Evolutionary conservation across 2,329 filamentous ascomycete genomes (phyloP).

Genomic region (Penicillium sp.): DNA sequence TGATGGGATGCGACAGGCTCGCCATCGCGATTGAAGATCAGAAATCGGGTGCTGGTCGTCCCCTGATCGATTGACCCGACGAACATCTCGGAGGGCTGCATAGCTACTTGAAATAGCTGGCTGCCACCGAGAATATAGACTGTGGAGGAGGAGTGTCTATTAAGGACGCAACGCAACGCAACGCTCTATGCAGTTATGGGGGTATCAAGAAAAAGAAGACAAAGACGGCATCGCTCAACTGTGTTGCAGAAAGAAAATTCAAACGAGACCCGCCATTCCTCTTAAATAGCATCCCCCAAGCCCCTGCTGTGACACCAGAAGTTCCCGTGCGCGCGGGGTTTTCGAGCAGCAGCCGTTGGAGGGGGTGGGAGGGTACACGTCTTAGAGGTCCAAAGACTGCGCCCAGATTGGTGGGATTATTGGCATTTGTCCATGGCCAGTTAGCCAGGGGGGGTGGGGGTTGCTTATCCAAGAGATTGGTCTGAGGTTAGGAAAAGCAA

Average conservation of each 20-base stretch:
- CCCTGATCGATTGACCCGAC: slow-evolving; percentile 89
- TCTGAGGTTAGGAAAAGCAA: not conserved
- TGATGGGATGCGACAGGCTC: slow-evolving; percentile 80
- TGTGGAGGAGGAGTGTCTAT: not conserved
- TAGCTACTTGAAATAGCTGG: slow-evolving; percentile 3
- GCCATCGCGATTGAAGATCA: slow-evolving; percentile 81
- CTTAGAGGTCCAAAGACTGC: not conserved
- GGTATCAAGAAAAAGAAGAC: not conserved
- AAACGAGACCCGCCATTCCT: not conserved
- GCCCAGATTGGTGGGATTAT: slow-evolving; percentile 4
- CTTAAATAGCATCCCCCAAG: not conserved
- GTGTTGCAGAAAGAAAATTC: not conserved
- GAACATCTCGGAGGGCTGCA: slow-evolving; percentile 50
- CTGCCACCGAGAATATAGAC: not conserved
- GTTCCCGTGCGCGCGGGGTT: slow-evolving; percentile 1
- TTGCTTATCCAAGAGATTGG: not conserved
- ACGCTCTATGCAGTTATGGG: not conserved
- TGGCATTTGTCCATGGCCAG: not conserved
- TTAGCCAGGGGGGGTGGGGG: slow-evolving; percentile 1
- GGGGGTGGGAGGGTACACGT: not conserved
- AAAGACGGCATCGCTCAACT: not conserved
- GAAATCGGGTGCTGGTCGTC: slow-evolving; percentile 83
- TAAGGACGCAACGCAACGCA: not conserved
- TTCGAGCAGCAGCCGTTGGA: not conserved
- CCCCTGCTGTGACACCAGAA: not conserved